Evolutionary conservation across 306 rosid species (phyloP), one percentile per base, ranked within the genome.

Genomic region (Morella rubra): DNA sequence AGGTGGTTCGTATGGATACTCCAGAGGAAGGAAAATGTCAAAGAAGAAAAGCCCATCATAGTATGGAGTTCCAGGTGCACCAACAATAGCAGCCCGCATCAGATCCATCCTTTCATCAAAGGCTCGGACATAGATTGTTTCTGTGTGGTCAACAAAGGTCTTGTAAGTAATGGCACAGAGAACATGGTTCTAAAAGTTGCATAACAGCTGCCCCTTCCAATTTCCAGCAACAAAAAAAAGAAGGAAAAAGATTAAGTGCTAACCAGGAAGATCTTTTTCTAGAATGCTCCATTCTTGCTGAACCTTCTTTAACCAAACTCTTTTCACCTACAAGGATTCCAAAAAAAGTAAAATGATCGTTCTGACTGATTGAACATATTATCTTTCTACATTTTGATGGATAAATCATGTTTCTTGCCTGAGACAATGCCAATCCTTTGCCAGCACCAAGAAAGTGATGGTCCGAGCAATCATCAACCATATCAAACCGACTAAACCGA

Each of bases 71-170:
- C 99, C 97, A 50, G 98, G 86, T 60, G 91, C 93, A 74, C 99
- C 99, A 16, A 96, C 89, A 71, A 96, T 88, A 60, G 85, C 99
- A 59, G 96, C 96, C 54, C 86, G 90, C 73, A 96, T 58, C 37
- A 96, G 97, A 86, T 96, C 98, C 92, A 96, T 91, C 82, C 97
- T 91, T 80, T 89, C 98, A 84, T 92, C 98, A 50, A 89, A 88
- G 74, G 60, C 93, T 46, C 93, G 93, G 76, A 92, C 97, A 80
- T 84, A 89, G 55, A 96, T 91, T 70, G 90, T 87, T 81, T 91
- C 99, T 96, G 95, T 73, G 73, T 74, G 47, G 62, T 52, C 15
- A 76, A 51, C 56, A 44, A 66, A 70, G 64, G 59, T 52, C 59
- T 15, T 20, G 47, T 71, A 58, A 47, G 84, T 6, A n/a, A 44